These are phyloP conservation scores for Pulicaria dysenterica DNA, from an alignment of 129 eudicot genomes.

Conservation along the genomic window DNA sequence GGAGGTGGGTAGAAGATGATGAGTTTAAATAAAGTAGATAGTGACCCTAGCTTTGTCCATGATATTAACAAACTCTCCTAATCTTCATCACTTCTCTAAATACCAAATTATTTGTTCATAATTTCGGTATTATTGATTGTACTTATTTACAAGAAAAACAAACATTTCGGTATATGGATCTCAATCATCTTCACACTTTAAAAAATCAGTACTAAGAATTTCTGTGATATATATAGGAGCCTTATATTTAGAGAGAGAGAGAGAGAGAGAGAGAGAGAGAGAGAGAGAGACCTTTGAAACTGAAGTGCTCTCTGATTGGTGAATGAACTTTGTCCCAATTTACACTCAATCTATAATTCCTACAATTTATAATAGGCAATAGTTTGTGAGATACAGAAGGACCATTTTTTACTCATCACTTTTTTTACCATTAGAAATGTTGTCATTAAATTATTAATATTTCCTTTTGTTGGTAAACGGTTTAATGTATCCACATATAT, in stretches of 20 bases:
- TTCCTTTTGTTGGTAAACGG: slow-evolving; percentile 19
- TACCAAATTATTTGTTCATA: slow-evolving; percentile 24
- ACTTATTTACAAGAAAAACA: background rate
- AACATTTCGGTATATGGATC: background rate
- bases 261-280: slow-evolving; percentile 22
- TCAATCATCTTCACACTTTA: no score
- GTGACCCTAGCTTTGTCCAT: slow-evolving; percentile 46
- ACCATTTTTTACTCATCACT: slow-evolving; percentile 20
- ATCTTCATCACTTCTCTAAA: slow-evolving; percentile 24
- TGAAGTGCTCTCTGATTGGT: slow-evolving; percentile 36
- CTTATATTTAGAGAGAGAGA: slow-evolving; percentile 12
- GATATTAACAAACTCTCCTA: slow-evolving; percentile 37
- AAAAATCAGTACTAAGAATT: background rate
- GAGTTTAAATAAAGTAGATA: slow-evolving; percentile 60
- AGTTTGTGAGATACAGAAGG: slow-evolving; percentile 25
- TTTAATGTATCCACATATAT: slow-evolving; percentile 6
- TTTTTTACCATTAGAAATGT: slow-evolving; percentile 17
- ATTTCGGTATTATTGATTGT: background rate
- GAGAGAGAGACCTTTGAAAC: slow-evolving; percentile 34
- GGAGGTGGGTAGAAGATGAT: slow-evolving; percentile 47
- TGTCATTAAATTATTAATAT: slow-evolving; percentile 8
- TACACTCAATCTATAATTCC: slow-evolving; percentile 33
- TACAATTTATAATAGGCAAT: slow-evolving; percentile 21
- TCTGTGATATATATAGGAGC: background rate
- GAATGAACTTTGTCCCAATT: slow-evolving; percentile 24